phyloP scores from a whole-genome alignment of 495 filamentous ascomycete species.

The Lophium mytilinum region DNA sequence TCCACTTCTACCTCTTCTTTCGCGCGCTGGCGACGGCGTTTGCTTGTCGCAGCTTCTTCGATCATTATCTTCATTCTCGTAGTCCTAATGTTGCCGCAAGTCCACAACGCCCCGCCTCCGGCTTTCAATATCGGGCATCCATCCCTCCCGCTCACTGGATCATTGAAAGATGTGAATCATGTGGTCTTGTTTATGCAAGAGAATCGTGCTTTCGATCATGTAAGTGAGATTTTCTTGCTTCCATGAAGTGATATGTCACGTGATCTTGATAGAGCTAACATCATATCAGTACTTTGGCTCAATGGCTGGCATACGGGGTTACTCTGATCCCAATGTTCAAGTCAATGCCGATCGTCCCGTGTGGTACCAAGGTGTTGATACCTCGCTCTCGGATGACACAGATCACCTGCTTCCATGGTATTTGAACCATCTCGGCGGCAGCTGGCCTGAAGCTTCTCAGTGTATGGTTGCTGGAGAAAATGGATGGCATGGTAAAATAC shows the following conservation, averaged over 20 bases:
- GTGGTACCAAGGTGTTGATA: conserved; percentile 42
- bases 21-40: no score
- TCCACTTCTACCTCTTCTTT: no score
- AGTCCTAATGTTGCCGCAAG: no score
- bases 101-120: no score
- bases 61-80: no score
- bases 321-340: conserved; percentile 50
- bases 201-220: conserved; percentile 30
- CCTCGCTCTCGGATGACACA: conserved; percentile 19
- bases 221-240: conserved; percentile 7
- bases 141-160: conserved; percentile 26
- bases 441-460: conserved; percentile 43
- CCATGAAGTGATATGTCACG: neutral
- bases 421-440: conserved; percentile 43
- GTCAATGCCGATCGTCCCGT: conserved; percentile 40
- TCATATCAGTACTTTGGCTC: conserved; percentile 40
- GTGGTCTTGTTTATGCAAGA: conserved; percentile 55
- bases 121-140: no score
- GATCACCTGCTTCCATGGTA: conserved; percentile 42
- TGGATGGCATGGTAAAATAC: conserved; percentile 36
- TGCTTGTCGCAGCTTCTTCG: no score
- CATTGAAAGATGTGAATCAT: conserved; percentile 47
- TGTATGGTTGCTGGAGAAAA: conserved; percentile 47
- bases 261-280: conserved; percentile 22
- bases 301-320: conserved; percentile 50